phyloP scores from a whole-genome alignment of 2,329 filamentous ascomycete species.

The Falciphora oryzae region DNA sequence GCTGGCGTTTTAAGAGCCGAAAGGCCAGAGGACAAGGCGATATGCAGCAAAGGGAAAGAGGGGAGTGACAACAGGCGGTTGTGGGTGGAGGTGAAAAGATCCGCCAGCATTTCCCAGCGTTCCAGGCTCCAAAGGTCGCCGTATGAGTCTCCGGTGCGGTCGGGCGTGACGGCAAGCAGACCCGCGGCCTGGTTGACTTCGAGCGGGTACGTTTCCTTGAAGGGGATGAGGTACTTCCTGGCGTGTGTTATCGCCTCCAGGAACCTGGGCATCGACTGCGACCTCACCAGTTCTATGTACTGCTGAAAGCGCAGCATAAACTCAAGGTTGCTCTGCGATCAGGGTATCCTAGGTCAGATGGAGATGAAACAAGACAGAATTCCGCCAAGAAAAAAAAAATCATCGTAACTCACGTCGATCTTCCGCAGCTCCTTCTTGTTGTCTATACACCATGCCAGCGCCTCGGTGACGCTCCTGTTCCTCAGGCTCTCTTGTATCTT shows the following conservation, averaged over 20 bases:
- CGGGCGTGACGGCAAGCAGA: conserved; percentile 68
- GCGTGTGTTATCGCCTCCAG: conserved; percentile 77
- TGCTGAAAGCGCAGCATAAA: conserved; percentile 92
- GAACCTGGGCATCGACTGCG: conserved; percentile 55
- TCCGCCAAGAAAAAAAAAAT: neutral
- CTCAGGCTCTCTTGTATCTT: conserved; percentile 69
- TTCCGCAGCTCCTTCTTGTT: conserved; percentile 91
- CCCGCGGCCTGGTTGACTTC: conserved; percentile 71
- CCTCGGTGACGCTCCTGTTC: conserved; percentile 67
- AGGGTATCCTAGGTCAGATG: neutral
- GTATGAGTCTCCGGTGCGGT: conserved; percentile 38
- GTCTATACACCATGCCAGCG: conserved; percentile 84
- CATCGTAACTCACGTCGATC: conserved; percentile 59
- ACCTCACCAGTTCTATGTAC: conserved; percentile 84
- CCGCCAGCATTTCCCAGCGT: conserved; percentile 72
- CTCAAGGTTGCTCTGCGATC: conserved; percentile 67
- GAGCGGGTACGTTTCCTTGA: conserved; percentile 59
- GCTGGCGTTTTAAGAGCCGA: conserved; percentile 94
- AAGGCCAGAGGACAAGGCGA: conserved; percentile 83
- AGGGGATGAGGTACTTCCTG: conserved; percentile 71
- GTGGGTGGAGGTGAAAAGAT: conserved; percentile 79
- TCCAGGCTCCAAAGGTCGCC: conserved; percentile 61
- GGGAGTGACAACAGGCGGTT: conserved; percentile 81
- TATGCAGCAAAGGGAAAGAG: conserved; percentile 76
- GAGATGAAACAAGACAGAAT: neutral